Conservation (phyloP, 2,329 filamentous ascomycete genomes). For the Simplicillium sp. region DNA sequence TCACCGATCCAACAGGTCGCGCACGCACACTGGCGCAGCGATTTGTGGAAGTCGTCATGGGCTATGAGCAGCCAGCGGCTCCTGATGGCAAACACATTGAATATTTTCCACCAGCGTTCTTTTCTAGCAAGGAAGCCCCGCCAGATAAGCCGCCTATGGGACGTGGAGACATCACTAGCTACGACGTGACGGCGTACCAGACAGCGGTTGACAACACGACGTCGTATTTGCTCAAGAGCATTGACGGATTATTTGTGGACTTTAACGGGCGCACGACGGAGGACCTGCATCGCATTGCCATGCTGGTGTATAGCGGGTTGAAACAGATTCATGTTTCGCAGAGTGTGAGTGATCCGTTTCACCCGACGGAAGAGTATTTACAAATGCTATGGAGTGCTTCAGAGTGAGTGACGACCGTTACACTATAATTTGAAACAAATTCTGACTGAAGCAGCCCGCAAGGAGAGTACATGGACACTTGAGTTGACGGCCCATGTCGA, state of each 20-base stretch:
- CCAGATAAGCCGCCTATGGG: constrained; percentile 2
- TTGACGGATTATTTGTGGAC: constrained; percentile 35
- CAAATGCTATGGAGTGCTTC: too few species aligned
- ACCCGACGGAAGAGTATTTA: too few species aligned
- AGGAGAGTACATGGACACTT: too few species aligned
- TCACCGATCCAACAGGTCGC: constrained; percentile 30
- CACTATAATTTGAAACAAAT: too few species aligned
- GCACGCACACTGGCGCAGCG: constrained; percentile 31
- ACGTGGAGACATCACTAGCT: constrained; percentile 12
- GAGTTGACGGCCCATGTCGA: too few species aligned
- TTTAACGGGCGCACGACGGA: constrained; percentile 32
- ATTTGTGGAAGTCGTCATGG: constrained; percentile 35
- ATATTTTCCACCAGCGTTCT: constrained; percentile 9
- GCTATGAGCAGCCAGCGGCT: constrained; percentile 24
- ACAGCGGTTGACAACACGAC: constrained; percentile 27
- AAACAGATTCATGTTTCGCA: constrained; percentile 25
- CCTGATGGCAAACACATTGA: constrained; percentile 10
- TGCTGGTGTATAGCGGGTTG: constrained; percentile 33
- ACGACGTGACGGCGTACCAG: constrained; percentile 26
- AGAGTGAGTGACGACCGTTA: too few species aligned
- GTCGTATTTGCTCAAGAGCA: constrained; percentile 30
- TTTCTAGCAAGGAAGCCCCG: constrained; percentile 2
- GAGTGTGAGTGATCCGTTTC: too few species aligned
- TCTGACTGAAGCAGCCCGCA: too few species aligned
- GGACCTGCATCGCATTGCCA: constrained; percentile 32